phyloP scores from a whole-genome alignment of 2,329 filamentous ascomycete genomes.

The Aspergillus hortae region DNA sequence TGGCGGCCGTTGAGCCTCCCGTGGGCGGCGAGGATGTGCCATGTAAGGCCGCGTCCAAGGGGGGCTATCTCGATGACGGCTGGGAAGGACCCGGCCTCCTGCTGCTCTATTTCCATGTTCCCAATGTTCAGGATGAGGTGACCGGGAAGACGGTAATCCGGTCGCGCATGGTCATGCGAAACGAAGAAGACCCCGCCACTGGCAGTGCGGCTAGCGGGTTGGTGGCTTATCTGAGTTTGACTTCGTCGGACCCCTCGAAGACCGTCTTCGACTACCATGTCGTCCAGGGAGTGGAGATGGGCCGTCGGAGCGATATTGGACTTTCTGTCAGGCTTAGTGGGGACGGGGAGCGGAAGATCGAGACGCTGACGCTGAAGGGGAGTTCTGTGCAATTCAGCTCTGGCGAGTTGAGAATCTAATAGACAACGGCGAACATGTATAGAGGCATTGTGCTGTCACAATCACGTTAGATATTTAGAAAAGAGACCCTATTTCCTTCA shows the following conservation, averaged over 20 bases:
- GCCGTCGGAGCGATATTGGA: constrained; percentile 44
- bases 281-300: constrained; percentile 67
- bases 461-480: too few species aligned
- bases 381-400: constrained; percentile 28
- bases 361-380: constrained; percentile 32
- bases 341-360: constrained; percentile 21
- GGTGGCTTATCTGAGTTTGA: constrained; percentile 51
- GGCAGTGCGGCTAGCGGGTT: constrained; percentile 61
- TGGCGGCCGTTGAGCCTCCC: constrained; percentile 40
- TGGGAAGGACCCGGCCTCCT: constrained; percentile 27
- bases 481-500: too few species aligned
- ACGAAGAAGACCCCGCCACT: constrained; percentile 31
- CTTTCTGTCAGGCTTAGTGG: constrained; percentile 24
- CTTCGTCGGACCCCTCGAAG: constrained; percentile 26
- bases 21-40: constrained; percentile 21
- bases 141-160: constrained; percentile 41
- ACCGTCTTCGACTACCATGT: constrained; percentile 46
- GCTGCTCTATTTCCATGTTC: constrained; percentile 31
- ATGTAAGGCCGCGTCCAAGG: constrained; percentile 2
- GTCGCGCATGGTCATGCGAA: constrained; percentile 27
- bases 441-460: too few species aligned
- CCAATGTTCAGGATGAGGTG: constrained; percentile 55
- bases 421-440: background rate
- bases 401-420: background rate
- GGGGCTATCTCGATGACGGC: constrained; percentile 29